A percentile compares a stretch with the other conserved stretches of the same genome.
phyloP scores from a whole-genome alignment of 805 yeast species.

The Saturnispora mendoncae region DNA sequence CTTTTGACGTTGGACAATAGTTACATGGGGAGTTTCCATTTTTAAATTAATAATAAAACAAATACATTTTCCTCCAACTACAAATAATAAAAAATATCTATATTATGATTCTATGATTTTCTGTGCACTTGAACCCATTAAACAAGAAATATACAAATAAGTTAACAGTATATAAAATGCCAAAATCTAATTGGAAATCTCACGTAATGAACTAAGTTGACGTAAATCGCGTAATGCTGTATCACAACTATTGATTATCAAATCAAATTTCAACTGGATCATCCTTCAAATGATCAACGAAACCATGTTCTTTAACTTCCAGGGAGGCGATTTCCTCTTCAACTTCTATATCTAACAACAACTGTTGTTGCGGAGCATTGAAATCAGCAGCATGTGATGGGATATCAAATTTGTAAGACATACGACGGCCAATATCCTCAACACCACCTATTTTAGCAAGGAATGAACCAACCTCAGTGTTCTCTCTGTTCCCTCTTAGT shows the following conservation, averaged over 20 bases:
- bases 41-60: no score
- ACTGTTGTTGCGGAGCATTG: neutral
- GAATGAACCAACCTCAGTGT: slow-evolving; percentile 73
- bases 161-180: no score
- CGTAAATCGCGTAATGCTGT: no score
- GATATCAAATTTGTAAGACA: slow-evolving; percentile 4
- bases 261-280: slow-evolving; percentile 10
- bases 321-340: slow-evolving; percentile 1
- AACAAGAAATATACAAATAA: no score
- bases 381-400: neutral
- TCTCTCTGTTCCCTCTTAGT: slow-evolving; percentile 76
- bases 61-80: no score
- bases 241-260: no score
- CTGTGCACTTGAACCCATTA: no score
- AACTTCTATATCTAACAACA: neutral
- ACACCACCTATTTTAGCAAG: slow-evolving; percentile 36
- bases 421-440: neutral
- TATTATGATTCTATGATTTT: no score
- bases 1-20: slow-evolving; percentile 2
- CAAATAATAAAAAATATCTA: no score
- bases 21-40: slow-evolving; percentile 3
- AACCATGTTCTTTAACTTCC: slow-evolving; percentile 14
- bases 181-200: no score
- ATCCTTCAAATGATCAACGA: slow-evolving; percentile 15
- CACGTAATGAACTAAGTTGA: no score